Evolutionary conservation across 1,284 basidiomycete species (phyloP), one percentile per base, ranked within the genome.

Genomic region (Thecaphora thlaspeos): DNA sequence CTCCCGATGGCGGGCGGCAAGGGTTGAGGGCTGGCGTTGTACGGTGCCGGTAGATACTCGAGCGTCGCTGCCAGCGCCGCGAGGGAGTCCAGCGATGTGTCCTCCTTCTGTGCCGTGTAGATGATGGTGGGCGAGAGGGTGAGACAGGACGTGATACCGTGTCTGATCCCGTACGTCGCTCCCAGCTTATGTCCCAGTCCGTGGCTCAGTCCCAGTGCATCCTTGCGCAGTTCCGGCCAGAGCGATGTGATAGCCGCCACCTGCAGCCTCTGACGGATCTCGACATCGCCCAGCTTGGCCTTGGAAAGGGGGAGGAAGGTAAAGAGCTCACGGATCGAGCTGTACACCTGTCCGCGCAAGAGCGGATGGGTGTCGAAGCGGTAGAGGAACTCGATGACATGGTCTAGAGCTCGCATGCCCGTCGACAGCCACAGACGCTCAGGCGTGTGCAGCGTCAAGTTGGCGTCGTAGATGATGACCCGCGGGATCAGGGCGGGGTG

Each of bases 81-180:
- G 17, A 72, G 55, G 28, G 69, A 65, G 9, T 43, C 39, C 15
- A 55, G n/a, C 0, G 53, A 46, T 0, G 66, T 72, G 1, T 51
- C 40, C 23, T 50, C 48, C 14, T 19, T 52, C 8, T 39, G 21
- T 4, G 65, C 57, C 1, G 51, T 51, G 38, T 61, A 56, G 12
- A 46, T 45, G 18, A 72, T 51, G 1, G 59, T 41, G 2, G 45
- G 18, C 0, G 43, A 58, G 10, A 91, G 83, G 2, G 89, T 90
- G 45, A 90, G 79, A 76, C 89, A 90, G 21, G 87, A 88, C 7
- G 89, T 90, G 63, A 89, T 87, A 3, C 89, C 89, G 74, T 91
- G 89, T 11, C 86, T 85, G 54, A 91, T 90, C 46, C 81, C 79
- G 73, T 90, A 91, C 22, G 82, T 82, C 4, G 88, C 87, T 2